Percentiles rank a stretch among this genome's conserved stretches.
Evolutionary conservation across 2,329 filamentous ascomycete genomes (phyloP).

Genomic region (Falciphora oryzae): DNA sequence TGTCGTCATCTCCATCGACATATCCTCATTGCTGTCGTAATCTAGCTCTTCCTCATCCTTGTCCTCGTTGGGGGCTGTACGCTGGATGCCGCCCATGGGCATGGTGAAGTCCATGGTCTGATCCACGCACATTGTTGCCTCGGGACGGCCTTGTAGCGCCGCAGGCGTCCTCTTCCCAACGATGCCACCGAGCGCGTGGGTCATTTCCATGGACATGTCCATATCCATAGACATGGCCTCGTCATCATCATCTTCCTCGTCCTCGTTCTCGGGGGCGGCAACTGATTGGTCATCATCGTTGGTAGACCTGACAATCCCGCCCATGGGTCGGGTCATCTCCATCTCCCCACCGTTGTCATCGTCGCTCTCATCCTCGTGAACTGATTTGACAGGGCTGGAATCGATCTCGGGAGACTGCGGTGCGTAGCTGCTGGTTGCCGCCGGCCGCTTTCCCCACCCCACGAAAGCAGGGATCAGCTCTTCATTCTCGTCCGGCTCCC

Average conservation of each 20-base stretch:
- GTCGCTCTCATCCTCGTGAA: constrained; percentile 39
- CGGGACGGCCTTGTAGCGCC: neutral
- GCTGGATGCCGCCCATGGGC: constrained; percentile 65
- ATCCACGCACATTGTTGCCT: constrained; percentile 30
- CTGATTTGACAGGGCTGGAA: constrained; percentile 1
- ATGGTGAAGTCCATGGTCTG: constrained; percentile 83
- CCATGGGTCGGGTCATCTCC: constrained; percentile 50
- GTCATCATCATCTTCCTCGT: constrained; percentile 32
- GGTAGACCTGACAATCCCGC: constrained; percentile 30
- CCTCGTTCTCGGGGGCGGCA: constrained; percentile 34
- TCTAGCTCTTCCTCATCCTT: constrained; percentile 31
- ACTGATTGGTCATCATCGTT: neutral
- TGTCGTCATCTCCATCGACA: constrained; percentile 74
- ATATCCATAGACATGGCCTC: constrained; percentile 54
- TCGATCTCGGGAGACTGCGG: constrained; percentile 12
- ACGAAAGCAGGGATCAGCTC: constrained; percentile 69
- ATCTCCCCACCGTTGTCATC: constrained; percentile 33
- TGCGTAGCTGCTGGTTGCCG: constrained; percentile 22
- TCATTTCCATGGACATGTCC: constrained; percentile 45
- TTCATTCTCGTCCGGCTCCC: constrained; percentile 59
- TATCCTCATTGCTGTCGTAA: constrained; percentile 52
- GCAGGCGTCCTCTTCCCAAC: constrained; percentile 18
- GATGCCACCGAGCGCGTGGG: constrained; percentile 38
- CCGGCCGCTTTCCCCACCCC: constrained; percentile 61
- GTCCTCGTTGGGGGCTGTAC: constrained; percentile 19